phyloP scores from a whole-genome alignment of 306 rosid species.

The Quercus dentata region DNA sequence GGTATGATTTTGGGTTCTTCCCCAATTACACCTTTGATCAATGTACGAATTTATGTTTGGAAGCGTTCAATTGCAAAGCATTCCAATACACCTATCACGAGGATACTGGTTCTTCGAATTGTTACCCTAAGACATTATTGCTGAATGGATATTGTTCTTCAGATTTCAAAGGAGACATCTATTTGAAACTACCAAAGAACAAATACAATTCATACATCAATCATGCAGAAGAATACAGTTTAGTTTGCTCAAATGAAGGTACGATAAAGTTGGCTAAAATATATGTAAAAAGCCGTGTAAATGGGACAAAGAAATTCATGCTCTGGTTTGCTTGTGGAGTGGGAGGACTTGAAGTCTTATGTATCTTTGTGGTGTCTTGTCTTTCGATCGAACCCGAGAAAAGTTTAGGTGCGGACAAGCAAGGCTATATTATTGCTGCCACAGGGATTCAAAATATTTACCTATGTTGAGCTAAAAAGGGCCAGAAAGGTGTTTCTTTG shows the following conservation, averaged over 20 bases:
- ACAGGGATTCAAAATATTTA: constrained; percentile 21
- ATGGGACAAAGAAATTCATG: constrained; percentile 4
- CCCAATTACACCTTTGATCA: constrained; percentile 11
- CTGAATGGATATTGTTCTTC: constrained; percentile 25
- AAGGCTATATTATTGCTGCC: constrained; percentile 19
- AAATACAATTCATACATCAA: too few relatives aligned
- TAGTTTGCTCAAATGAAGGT: constrained; percentile 1
- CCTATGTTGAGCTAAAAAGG: too few relatives aligned
- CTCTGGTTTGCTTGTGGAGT: constrained; percentile 14
- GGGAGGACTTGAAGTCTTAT: constrained; percentile 30
- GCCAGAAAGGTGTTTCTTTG: too few relatives aligned
- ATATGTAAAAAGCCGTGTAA: constrained; percentile 2
- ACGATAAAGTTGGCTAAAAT: neutral
- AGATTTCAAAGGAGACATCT: constrained; percentile 12
- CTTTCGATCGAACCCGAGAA: neutral
- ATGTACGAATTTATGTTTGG: constrained; percentile 15
- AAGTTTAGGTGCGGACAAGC: neutral
- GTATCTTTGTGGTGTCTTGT: neutral
- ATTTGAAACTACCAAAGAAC: constrained; percentile 22
- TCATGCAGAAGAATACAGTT: neutral
- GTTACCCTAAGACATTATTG: constrained; percentile 24
- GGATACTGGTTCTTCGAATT: neutral
- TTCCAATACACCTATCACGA: constrained; percentile 15
- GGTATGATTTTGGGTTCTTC: constrained; percentile 20
- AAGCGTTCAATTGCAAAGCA: constrained; percentile 13